These are phyloP conservation scores for Leptomonas seymouri DNA, from an alignment of 208 protist genomes.

Conservation along the genomic window DNA sequence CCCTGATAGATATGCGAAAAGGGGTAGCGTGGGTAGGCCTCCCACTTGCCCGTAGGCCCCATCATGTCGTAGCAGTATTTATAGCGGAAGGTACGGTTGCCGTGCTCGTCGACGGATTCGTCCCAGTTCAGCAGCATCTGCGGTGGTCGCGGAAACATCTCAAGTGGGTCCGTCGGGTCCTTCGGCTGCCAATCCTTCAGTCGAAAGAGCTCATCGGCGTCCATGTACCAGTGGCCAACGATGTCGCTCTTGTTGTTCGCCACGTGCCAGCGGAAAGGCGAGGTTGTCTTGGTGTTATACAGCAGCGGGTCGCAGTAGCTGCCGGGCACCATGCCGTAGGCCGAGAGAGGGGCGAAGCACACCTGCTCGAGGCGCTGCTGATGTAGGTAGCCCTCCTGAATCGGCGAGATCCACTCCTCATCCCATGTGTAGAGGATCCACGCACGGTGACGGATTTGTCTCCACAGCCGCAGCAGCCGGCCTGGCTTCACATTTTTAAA, in stretches of 20 bases:
- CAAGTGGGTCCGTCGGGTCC: slow-evolving; percentile 85
- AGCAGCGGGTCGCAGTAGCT: slow-evolving; percentile 90
- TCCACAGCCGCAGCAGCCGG: slow-evolving; percentile 77
- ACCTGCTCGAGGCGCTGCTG: slow-evolving; percentile 90
- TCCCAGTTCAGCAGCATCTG: slow-evolving; percentile 88
- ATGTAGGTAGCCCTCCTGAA: slow-evolving; percentile 82
- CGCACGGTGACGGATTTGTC: slow-evolving; percentile 84
- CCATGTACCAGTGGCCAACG: slow-evolving; percentile 92
- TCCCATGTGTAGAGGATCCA: slow-evolving; percentile 89
- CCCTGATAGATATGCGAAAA: slow-evolving; percentile 85
- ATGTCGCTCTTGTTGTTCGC: slow-evolving; percentile 83
- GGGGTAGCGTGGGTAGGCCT: slow-evolving; percentile 89
- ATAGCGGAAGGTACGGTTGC: slow-evolving; percentile 91
- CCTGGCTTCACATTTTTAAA: slow-evolving; percentile 92
- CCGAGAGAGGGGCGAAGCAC: slow-evolving; percentile 85
- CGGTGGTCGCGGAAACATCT: slow-evolving; percentile 90
- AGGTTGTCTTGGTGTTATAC: slow-evolving; percentile 93
- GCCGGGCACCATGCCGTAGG: slow-evolving; percentile 90
- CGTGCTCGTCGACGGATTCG: slow-evolving; percentile 89
- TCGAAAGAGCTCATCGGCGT: slow-evolving; percentile 86
- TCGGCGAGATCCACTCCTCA: slow-evolving; percentile 83
- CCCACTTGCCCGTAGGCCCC: slow-evolving; percentile 87
- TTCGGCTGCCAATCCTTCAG: slow-evolving; percentile 92
- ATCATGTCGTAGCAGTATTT: slow-evolving; percentile 91
- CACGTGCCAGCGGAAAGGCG: slow-evolving; percentile 90